Conservation (phyloP, 106 monocot genomes). For the Acanthochlamys bracteata region DNA sequence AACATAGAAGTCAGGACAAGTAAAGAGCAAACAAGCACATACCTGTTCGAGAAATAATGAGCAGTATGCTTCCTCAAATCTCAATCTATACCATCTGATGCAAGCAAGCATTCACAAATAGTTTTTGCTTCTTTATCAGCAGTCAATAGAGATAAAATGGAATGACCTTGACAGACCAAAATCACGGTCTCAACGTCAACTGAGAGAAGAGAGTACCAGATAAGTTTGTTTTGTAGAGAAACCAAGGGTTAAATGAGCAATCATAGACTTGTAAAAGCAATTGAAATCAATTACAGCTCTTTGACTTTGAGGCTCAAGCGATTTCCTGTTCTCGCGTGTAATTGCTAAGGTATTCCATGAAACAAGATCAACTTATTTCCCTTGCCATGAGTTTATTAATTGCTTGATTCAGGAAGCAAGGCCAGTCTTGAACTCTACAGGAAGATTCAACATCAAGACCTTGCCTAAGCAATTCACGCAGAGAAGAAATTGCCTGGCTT, state of each 20-base stretch:
- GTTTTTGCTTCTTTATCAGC: constrained; percentile 74
- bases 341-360: constrained; percentile 72
- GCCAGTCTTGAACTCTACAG: constrained; percentile 90
- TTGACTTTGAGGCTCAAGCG: constrained; percentile 81
- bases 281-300: constrained; percentile 68
- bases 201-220: constrained; percentile 40
- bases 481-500: constrained; percentile 64
- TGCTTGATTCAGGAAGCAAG: constrained; percentile 66
- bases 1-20: constrained; percentile 2
- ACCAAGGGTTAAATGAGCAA: constrained; percentile 86
- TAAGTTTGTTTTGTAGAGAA: constrained; percentile 76
- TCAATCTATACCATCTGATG: constrained; percentile 73
- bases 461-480: constrained; percentile 84
- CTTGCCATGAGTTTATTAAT: constrained; percentile 55
- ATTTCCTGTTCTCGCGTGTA: constrained; percentile 80
- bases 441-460: constrained; percentile 85
- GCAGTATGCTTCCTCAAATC: constrained; percentile 82
- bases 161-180: background rate
- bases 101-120: constrained; percentile 76
- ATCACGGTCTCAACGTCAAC: background rate
- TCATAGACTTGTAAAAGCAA: constrained; percentile 75
- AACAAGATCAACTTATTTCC: constrained; percentile 85
- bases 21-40: constrained; percentile 4
- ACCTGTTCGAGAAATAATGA: constrained; percentile 91
- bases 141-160: constrained; percentile 5